phyloP scores from a whole-genome alignment of 2,329 filamentous ascomycete species.

The Talaromyces albobiverticillius region DNA sequence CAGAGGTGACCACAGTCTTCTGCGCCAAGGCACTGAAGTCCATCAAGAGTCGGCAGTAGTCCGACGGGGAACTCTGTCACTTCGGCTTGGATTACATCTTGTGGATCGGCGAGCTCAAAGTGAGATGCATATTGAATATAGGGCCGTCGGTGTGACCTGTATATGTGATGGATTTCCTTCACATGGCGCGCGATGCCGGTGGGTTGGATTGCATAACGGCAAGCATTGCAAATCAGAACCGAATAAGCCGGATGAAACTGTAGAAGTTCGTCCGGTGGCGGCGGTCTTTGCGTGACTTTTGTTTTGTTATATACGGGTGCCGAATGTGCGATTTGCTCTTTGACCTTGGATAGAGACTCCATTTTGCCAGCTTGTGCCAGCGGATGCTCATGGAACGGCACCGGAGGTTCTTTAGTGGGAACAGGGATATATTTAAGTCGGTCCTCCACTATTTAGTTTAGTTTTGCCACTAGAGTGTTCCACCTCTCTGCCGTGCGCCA shows the following conservation, averaged over 20 bases:
- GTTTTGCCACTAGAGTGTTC: too few relatives aligned
- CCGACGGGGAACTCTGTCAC: constrained; percentile 26
- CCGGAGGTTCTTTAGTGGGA: too few relatives aligned
- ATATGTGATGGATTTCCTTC: constrained; percentile 28
- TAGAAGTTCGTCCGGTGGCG: constrained; percentile 13
- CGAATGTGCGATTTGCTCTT: background rate
- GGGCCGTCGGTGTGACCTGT: constrained; percentile 13
- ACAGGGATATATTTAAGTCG: too few relatives aligned
- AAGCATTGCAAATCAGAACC: constrained; percentile 22
- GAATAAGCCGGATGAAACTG: constrained; percentile 17
- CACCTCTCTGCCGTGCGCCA: too few relatives aligned
- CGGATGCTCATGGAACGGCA: too few relatives aligned
- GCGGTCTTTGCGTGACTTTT: too few relatives aligned
- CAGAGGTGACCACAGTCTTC: constrained; percentile 29
- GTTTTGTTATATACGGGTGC: too few relatives aligned
- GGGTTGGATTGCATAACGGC: constrained; percentile 27
- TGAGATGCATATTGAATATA: constrained; percentile 14
- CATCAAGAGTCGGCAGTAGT: constrained; percentile 24
- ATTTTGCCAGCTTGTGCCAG: too few relatives aligned
- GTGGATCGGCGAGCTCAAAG: constrained; percentile 8
- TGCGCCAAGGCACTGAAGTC: constrained; percentile 20
- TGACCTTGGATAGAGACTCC: too few relatives aligned
- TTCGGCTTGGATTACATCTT: constrained; percentile 20
- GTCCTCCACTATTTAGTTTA: too few relatives aligned
- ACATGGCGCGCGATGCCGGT: constrained; percentile 25